Evolutionary conservation across 2,329 filamentous ascomycete species (phyloP).

Genomic region (Aspergillus jensenii): DNA sequence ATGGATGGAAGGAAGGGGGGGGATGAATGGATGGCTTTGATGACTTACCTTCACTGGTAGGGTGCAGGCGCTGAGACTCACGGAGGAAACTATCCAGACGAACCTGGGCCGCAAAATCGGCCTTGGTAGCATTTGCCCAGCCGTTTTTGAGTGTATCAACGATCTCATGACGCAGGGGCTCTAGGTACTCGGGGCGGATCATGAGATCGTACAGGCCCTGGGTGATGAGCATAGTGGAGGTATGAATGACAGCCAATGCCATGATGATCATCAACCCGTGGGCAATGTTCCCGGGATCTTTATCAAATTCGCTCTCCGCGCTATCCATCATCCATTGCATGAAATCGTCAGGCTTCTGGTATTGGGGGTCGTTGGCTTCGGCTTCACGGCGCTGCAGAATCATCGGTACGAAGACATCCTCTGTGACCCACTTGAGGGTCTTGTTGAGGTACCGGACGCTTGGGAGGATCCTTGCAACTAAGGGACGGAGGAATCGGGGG

Average conservation of each 20-base stretch:
- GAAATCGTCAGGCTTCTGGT: constrained; percentile 30
- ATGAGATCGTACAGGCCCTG: constrained; percentile 55
- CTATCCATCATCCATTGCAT: constrained; percentile 35
- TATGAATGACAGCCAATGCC: constrained; percentile 29
- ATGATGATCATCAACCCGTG: constrained; percentile 28
- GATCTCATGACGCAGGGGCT: constrained; percentile 54
- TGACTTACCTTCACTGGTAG: constrained; percentile 26
- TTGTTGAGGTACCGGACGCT: constrained; percentile 32
- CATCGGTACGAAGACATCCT: constrained; percentile 35
- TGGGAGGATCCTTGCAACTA: constrained; percentile 36
- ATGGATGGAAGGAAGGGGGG: too few species aligned
- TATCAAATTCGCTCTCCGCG: constrained; percentile 22
- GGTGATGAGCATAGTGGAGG: constrained; percentile 28
- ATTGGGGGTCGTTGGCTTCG: constrained; percentile 17
- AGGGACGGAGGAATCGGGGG: constrained; percentile 34
- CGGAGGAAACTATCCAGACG: constrained; percentile 31
- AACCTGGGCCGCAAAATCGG: constrained; percentile 18
- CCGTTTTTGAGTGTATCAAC: constrained; percentile 22
- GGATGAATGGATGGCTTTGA: neutral
- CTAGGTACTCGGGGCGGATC: constrained; percentile 49
- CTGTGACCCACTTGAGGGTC: constrained; percentile 29
- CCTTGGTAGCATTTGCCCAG: constrained; percentile 26
- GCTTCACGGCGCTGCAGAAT: constrained; percentile 29
- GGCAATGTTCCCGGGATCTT: constrained; percentile 23
- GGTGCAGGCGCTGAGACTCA: constrained; percentile 30